These are phyloP conservation scores for Handroanthus guayacan DNA, from an alignment of 257 asterid genomes.

Conservation along the genomic window DNA sequence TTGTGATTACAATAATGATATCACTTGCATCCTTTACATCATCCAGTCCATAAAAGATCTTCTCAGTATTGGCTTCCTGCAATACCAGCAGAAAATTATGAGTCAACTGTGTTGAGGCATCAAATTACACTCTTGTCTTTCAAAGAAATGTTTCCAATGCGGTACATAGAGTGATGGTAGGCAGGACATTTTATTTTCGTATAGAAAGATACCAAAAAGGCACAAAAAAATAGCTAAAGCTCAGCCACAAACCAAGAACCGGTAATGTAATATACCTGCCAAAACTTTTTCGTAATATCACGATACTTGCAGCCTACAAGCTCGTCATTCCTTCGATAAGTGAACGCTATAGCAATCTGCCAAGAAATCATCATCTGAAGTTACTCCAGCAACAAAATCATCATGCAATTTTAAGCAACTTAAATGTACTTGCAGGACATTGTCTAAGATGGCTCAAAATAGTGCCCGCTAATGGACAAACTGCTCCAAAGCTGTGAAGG, in stretches of 20 bases:
- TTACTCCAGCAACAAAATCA: conserved; percentile 1
- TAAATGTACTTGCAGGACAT: background rate
- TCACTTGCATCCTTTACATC: conserved; percentile 88
- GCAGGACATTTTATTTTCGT: background rate
- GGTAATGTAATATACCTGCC: conserved; percentile 65
- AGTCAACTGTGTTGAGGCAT: conserved; percentile 28
- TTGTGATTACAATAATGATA: conserved; percentile 74
- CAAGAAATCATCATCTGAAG: conserved; percentile 20
- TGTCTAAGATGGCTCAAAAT: background rate
- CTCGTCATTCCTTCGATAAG: conserved; percentile 71
- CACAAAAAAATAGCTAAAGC: conserved; percentile 16
- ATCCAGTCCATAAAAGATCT: conserved; percentile 87
- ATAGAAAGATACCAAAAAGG: conserved; percentile 2
- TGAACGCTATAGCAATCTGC: conserved; percentile 85
- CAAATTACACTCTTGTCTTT: conserved; percentile 7
- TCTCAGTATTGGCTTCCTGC: conserved; percentile 88
- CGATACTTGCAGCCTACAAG: conserved; percentile 96
- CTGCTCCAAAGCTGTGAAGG: background rate
- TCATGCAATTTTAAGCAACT: conserved; percentile 14
- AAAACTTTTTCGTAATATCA: conserved; percentile 66
- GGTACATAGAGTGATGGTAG: conserved; percentile 7
- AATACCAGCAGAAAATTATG: conserved; percentile 34
- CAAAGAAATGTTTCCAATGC: background rate
- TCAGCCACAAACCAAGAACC: conserved; percentile 19
- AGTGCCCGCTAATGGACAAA: background rate